Evolutionary conservation across 768 basidiomycete genomes (phyloP), one percentile per base, ranked within the genome.

Genomic region (Russula emetica): DNA sequence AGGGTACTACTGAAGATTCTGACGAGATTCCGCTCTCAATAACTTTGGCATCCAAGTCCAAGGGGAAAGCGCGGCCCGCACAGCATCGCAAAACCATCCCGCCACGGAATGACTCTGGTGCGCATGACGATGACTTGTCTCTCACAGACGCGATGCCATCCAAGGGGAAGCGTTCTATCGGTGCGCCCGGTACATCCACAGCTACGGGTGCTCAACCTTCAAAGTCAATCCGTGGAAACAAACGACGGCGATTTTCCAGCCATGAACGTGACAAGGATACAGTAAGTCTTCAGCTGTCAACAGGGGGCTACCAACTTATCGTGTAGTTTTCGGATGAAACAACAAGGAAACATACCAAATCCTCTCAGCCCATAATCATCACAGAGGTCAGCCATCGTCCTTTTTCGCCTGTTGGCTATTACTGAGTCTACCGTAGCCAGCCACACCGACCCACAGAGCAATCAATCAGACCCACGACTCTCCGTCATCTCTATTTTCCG

Each of bases 401-500:
- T 20, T 22, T 32, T 42, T 34, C 42, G 16, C 16, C 44, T 42
- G 22, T 26, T 50, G 3, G 44, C 28, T 20, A 18, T 55, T 22
- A 50, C 50, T 55, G 42, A 64, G 28, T 30, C 4, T 34, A 32
- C 34, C 49, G 18, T 49, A 66, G 66, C 62, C 58, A 54, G 57
- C 44, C 24, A 67, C 63, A 44, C 64, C 62, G 14, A 38, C 40
- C 9, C 64, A 42, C 20, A 10, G 36, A 60, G 47, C 14, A 36
- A 51, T 45, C 22, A 38, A 16, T 34, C 52, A 51, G 14, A 50
- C 30, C 22, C 40, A 11, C 3, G 49, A 38, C 30, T 69, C 69
- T 18, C 66, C 68, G 26, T 56, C 66, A 53, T 70, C 70, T 16
- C 61, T 71, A 49, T 71, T 71, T 58, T 71, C 70, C n/a, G 68